These are phyloP conservation scores for Podospora sp. DNA, from an alignment of 495 filamentous ascomycete species.

Conservation along the genomic window DNA sequence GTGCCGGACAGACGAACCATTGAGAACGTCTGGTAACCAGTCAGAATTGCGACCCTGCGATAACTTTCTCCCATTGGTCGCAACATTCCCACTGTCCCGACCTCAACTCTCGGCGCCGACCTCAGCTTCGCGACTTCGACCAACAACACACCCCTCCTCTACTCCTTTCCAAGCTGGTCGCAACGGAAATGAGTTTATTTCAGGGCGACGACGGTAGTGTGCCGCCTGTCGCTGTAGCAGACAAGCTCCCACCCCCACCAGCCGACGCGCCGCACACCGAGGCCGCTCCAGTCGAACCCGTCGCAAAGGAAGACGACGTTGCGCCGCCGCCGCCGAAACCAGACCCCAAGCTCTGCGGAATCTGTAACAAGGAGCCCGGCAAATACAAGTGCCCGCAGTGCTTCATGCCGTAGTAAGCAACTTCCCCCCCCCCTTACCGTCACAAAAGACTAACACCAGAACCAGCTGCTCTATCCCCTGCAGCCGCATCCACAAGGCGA, in stretches of 20 bases:
- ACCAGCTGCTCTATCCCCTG: slow-evolving; percentile 70
- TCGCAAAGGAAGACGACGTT: not conserved
- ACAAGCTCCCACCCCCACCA: not conserved
- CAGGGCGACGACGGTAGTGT: not conserved
- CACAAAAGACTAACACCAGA: not conserved
- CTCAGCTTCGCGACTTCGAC: not conserved
- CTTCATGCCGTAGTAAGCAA: slow-evolving; percentile 60
- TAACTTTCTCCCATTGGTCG: slow-evolving; percentile 6
- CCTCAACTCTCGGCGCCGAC: not conserved
- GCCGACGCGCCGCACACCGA: not conserved
- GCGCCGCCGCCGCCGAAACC: slow-evolving; percentile 7
- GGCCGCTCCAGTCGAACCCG: not conserved
- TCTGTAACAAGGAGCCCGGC: slow-evolving; percentile 58
- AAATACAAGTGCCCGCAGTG: slow-evolving; percentile 72
- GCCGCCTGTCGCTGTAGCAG: not conserved
- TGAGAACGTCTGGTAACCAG: slow-evolving; percentile 12
- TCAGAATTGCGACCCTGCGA: slow-evolving; percentile 14
- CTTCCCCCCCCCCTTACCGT: not conserved
- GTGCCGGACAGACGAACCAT: slow-evolving; percentile 16
- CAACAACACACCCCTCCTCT: not conserved
- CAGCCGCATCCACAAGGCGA: slow-evolving; percentile 63
- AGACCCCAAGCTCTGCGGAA: slow-evolving; percentile 49
- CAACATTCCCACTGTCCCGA: not conserved
- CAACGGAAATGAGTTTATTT: not conserved
- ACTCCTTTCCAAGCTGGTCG: not conserved